Evolutionary conservation across 768 basidiomycete genomes (phyloP).

Genomic region (Lactarius tabidus): DNA sequence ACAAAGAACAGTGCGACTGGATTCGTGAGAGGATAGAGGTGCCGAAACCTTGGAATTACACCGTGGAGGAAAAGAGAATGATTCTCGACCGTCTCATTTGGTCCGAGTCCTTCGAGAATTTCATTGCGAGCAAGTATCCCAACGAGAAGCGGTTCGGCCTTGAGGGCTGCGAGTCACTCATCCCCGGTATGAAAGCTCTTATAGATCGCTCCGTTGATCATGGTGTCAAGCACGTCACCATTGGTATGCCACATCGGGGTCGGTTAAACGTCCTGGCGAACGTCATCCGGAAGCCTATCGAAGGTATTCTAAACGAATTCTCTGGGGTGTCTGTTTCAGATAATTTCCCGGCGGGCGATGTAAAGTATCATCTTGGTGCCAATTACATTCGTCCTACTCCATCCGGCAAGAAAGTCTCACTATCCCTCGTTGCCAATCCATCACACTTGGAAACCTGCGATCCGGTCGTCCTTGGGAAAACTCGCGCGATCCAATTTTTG

Average conservation of each 20-base stretch:
- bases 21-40: slow-evolving; percentile 94
- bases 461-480: slow-evolving; percentile 98
- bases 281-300: slow-evolving; percentile 97
- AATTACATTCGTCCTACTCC: slow-evolving; percentile 99
- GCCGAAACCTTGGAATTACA: slow-evolving; percentile 97
- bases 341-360: slow-evolving; percentile 88
- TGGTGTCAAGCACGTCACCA: slow-evolving; percentile 93
- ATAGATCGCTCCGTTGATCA: slow-evolving; percentile 97
- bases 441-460: slow-evolving; percentile 97
- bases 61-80: slow-evolving; percentile 97
- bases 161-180: slow-evolving; percentile 95
- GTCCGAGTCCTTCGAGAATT: slow-evolving; percentile 99
- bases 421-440: slow-evolving; percentile 97
- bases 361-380: slow-evolving; percentile 98
- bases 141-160: slow-evolving; percentile 99
- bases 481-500: slow-evolving; percentile 93
- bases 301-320: slow-evolving; percentile 98
- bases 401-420: slow-evolving; percentile 93
- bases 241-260: slow-evolving; percentile 99
- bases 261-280: slow-evolving; percentile 97
- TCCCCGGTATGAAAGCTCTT: slow-evolving; percentile 99
- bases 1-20: slow-evolving; percentile 99
- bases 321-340: slow-evolving; percentile 64
- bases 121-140: slow-evolving; percentile 97
- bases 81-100: slow-evolving; percentile 98